Evolutionary conservation across 768 basidiomycete genomes (phyloP).

Genomic region (Suillus luteus): DNA sequence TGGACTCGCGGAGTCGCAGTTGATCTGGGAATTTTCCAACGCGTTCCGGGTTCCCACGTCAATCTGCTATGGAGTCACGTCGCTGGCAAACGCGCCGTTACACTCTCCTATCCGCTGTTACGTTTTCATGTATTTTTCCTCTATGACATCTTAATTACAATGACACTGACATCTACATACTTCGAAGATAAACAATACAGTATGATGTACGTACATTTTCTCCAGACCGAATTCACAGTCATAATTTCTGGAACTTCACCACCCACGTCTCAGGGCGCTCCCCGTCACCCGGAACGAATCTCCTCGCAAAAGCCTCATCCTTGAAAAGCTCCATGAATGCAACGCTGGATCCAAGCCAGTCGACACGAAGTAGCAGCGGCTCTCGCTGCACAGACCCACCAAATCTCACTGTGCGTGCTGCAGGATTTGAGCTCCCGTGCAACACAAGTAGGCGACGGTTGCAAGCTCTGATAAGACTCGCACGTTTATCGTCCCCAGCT

Average conservation of each 20-base stretch:
- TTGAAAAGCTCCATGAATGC: slow-evolving; percentile 9
- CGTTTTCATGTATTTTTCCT: too few species aligned
- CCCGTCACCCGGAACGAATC: slow-evolving; percentile 8
- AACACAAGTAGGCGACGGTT: background rate
- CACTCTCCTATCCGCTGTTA: too few species aligned
- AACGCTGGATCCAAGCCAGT: slow-evolving; percentile 14
- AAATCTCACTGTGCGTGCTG: background rate
- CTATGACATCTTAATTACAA: too few species aligned
- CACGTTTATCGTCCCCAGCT: slow-evolving; percentile 2
- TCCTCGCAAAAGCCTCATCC: slow-evolving; percentile 8
- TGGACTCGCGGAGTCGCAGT: too few species aligned
- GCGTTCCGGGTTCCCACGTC: background rate
- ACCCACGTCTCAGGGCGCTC: slow-evolving; percentile 10
- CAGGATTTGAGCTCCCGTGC: background rate
- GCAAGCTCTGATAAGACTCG: slow-evolving; percentile 7
- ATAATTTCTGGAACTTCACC: slow-evolving; percentile 7
- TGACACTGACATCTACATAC: too few species aligned
- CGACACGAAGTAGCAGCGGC: slow-evolving; percentile 10
- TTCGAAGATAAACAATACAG: too few species aligned
- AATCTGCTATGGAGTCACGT: background rate
- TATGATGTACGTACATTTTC: background rate
- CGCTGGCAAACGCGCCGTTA: background rate
- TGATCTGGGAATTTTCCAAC: background rate
- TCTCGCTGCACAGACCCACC: background rate
- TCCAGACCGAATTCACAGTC: background rate